Evolutionary conservation across 1,284 basidiomycete genomes (phyloP), one percentile per base, ranked within the genome.

Genomic region (Tranzscheliella williamsii): DNA sequence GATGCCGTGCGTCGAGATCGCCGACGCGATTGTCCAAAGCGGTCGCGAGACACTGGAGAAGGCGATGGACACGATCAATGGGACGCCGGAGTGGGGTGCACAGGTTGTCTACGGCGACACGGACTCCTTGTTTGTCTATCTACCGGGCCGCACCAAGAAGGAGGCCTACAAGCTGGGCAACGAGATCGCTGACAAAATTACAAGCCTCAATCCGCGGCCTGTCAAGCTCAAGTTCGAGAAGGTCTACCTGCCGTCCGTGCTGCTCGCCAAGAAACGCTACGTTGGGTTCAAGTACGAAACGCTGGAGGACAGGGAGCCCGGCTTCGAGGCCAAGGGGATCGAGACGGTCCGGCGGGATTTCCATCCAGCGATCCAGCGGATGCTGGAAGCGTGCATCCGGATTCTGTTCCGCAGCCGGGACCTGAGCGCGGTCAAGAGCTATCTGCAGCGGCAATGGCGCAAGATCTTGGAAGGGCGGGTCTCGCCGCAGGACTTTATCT

Each of bases 211-310:
- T 70, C 95, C 93, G 0, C 83, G 85, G 6, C 95, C 94, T 0
- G 83, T 98, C 61, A 95, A 92, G 78, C 84, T 98, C 53, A 96
- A 96, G 78, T 96, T 98, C 65, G 95, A 98, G 76, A 98, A 98
- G 84, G 91, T 97, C 4, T 98, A 96, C 78, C 83, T 92, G 41
- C 93, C 91, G 2, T 93, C 89, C 55, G 86, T 97, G 0, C 82
- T 98, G 18, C 84, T 96, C 81, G 91, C 93, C 0, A 98, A 98
- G 82, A 97, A 97, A 76, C 85, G 92, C 54, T 97, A 97, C 69
- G 93, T 95, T 8, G 94, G 94, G 2, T 92, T 90, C 81, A 95
- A 93, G 78, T 96, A 88, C 67, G 95, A 98, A 78, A 83, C 81
- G 43, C 83, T 86, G 0, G 87, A 91, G 57, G 90, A 95, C 15